Evolutionary conservation across 371 early-diverging fungal species (phyloP), one percentile per base, ranked within the genome.

Genomic region (Mortierella sp.): DNA sequence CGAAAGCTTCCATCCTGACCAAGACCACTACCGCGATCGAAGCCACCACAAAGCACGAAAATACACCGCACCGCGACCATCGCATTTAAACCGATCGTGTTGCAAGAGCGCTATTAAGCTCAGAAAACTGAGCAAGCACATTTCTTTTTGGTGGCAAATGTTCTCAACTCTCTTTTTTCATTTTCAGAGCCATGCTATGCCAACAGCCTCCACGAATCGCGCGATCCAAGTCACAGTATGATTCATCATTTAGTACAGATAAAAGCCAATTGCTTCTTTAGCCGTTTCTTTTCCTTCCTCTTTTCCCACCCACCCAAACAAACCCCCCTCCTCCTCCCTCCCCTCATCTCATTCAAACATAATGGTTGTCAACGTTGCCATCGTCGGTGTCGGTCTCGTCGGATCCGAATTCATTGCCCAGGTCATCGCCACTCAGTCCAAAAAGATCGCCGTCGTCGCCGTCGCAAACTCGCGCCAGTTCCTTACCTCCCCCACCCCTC

Each of bases 321-420:
- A 49, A 29, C 18, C 60, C 24, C 63, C 41, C 51, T 56, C 32
- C 32, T 32, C 35, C 43, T 41, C 43, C 43, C 49, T 43, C n/a
- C 65, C 58, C 35, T 46, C 27, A 27, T 70, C 38, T n/a, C 73
- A 29, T 51, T 80, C 11, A 14, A 12, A 81, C 85, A 80, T 48
- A 76, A 89, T 87, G 81, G 90, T 93, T 90, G 92, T 95, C 46
- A 93, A 93, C 88, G 89, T 98, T 82, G 98, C 96, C 75, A 92
- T 98, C 78, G 94, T 98, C 87, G 98, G 98, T 48, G 96, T 96
- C 71, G 99, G 99, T 68, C 95, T 97, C 60, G 98, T 98, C 72
- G 99, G 99, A 83, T 91, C 94, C 32, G 98, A 96, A 77, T 92
- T 98, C 75, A 88, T 98, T 44, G 68, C 81, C 74, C 76, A 88